phyloP scores from a whole-genome alignment of 257 asterid genomes.

The Solanum raphanifolium region DNA sequence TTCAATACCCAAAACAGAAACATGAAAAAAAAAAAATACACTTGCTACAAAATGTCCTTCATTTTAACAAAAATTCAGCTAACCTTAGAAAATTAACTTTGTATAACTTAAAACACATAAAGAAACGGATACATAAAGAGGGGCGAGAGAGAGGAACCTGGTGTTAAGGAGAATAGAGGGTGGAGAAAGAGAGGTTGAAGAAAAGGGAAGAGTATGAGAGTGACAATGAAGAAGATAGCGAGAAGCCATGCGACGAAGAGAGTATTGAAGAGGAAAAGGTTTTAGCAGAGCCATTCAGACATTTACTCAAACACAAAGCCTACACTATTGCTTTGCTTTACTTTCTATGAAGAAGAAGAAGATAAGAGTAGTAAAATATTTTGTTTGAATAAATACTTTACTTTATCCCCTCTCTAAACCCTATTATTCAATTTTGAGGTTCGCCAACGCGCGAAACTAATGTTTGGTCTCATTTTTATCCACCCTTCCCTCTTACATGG shows the following conservation, averaged over 20 bases:
- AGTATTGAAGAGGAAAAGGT: constrained; percentile 7
- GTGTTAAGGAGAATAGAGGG: background rate
- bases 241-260: constrained; percentile 2
- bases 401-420: background rate
- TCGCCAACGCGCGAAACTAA: background rate
- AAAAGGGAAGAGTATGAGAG: background rate
- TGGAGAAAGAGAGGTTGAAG: background rate
- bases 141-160: constrained; percentile 6
- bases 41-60: background rate
- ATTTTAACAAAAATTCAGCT: background rate
- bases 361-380: background rate
- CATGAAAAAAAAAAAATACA: background rate
- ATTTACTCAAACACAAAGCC: background rate
- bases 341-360: background rate
- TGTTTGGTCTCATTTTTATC: background rate
- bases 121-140: background rate
- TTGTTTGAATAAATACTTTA: background rate
- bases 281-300: constrained; percentile 6
- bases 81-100: background rate
- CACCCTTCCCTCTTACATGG: background rate
- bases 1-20: background rate
- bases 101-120: background rate
- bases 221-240: constrained; percentile 3
- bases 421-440: background rate
- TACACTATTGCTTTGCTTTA: background rate